phyloP scores from a whole-genome alignment of 495 filamentous ascomycete species.

The Penicillium silybi region DNA sequence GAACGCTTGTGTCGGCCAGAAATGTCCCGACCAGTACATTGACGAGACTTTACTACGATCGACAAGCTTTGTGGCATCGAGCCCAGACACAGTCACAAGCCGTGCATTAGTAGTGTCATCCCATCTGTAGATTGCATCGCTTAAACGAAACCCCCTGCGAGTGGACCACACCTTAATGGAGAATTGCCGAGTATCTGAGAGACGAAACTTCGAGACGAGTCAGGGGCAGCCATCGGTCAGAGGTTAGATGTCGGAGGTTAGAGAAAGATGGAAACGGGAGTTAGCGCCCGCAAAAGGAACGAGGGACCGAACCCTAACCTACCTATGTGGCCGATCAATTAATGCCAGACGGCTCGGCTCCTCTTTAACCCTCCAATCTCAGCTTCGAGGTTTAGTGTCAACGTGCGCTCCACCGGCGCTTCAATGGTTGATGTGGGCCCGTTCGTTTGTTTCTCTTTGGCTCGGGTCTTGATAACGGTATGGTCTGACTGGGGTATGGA shows the following conservation, averaged over 20 bases:
- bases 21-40: background rate
- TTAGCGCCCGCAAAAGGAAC: background rate
- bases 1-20: background rate
- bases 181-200: background rate
- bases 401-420: background rate
- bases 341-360: constrained; percentile 7
- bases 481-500: background rate
- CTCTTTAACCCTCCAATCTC: constrained; percentile 14
- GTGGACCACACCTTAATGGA: background rate
- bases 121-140: background rate
- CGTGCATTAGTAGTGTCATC: background rate
- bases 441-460: background rate
- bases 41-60: no score
- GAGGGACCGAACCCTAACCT: background rate
- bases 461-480: background rate
- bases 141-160: background rate
- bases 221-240: background rate
- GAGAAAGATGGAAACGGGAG: background rate
- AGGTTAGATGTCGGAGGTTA: no score
- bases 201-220: background rate
- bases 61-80: background rate
- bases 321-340: constrained; percentile 9
- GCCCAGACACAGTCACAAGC: background rate
- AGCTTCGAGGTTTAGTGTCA: background rate
- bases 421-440: background rate